These are phyloP conservation scores for Neocucurbitaria cava DNA, from an alignment of 2,329 filamentous ascomycete genomes.

Conservation along the genomic window DNA sequence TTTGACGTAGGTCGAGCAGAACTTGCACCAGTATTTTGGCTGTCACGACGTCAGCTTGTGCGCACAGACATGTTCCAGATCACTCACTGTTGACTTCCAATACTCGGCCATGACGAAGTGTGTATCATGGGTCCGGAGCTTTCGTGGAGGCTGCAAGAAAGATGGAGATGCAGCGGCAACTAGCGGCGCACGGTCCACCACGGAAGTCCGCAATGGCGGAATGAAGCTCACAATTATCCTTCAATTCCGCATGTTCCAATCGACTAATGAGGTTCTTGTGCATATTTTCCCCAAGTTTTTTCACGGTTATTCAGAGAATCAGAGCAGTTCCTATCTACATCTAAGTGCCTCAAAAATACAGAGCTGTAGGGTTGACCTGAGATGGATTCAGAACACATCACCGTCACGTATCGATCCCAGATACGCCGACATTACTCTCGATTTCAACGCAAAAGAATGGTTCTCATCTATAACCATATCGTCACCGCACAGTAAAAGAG, in stretches of 20 bases:
- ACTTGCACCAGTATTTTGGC: constrained; percentile 97
- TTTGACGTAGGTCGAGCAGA: constrained; percentile 87
- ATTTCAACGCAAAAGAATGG: no score
- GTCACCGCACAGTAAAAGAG: background rate
- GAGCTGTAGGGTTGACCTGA: no score
- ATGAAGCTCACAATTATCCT: background rate
- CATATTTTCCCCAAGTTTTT: no score
- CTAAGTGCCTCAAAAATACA: no score
- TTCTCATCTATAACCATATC: background rate
- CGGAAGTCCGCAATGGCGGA: background rate
- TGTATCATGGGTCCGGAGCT: background rate
- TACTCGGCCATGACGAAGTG: constrained; percentile 81
- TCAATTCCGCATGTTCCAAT: background rate
- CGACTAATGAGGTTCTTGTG: no score
- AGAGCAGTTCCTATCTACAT: no score
- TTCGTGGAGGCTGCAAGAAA: background rate
- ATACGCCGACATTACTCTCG: no score
- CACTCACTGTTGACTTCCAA: constrained; percentile 87
- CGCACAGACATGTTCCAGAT: background rate
- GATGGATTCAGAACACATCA: no score
- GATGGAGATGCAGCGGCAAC: background rate
- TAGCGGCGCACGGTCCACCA: background rate
- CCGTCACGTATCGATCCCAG: no score
- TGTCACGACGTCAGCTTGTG: constrained; percentile 36
- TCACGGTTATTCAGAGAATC: no score